Conservation (phyloP, 768 basidiomycete genomes). For the Mrakia hoshinonis region DNA sequence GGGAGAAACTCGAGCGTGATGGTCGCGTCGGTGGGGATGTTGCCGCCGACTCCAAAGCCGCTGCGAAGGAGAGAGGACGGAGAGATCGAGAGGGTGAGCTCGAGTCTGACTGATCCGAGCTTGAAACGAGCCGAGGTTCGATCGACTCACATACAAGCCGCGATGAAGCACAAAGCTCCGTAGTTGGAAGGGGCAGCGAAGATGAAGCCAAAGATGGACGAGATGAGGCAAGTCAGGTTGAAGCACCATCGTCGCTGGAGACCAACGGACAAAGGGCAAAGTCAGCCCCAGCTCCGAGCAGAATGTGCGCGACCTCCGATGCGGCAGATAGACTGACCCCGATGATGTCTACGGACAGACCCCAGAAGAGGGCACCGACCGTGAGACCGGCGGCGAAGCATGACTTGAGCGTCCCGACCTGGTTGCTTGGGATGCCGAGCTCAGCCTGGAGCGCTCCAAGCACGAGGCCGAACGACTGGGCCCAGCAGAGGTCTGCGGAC, state of each 20-base stretch:
- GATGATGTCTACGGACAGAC: constrained; percentile 40
- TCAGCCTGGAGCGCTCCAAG: constrained; percentile 37
- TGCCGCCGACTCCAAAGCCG: constrained; percentile 37
- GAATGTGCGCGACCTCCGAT: no score
- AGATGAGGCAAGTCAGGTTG: constrained; percentile 42
- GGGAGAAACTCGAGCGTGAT: constrained; percentile 40
- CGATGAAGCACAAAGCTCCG: constrained; percentile 40
- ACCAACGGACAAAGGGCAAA: no score
- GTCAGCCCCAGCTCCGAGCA: no score
- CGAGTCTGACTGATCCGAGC: neutral
- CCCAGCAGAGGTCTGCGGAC: constrained; percentile 38
- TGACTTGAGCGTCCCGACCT: constrained; percentile 37
- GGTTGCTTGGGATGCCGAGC: constrained; percentile 34
- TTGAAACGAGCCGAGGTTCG: neutral
- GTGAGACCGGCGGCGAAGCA: no score
- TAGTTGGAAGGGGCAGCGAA: constrained; percentile 42
- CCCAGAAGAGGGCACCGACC: no score
- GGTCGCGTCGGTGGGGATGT: constrained; percentile 43
- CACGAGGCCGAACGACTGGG: constrained; percentile 37
- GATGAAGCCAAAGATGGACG: constrained; percentile 40
- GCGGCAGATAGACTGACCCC: no score
- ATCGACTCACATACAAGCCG: constrained; percentile 30
- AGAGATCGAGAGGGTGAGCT: neutral
- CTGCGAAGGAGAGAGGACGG: constrained; percentile 30
- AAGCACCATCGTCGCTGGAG: constrained; percentile 43